Percentiles rank a stretch among this genome's conserved stretches.
Conservation (phyloP, 331 rosid species). For the Prunus yedoensis region DNA sequence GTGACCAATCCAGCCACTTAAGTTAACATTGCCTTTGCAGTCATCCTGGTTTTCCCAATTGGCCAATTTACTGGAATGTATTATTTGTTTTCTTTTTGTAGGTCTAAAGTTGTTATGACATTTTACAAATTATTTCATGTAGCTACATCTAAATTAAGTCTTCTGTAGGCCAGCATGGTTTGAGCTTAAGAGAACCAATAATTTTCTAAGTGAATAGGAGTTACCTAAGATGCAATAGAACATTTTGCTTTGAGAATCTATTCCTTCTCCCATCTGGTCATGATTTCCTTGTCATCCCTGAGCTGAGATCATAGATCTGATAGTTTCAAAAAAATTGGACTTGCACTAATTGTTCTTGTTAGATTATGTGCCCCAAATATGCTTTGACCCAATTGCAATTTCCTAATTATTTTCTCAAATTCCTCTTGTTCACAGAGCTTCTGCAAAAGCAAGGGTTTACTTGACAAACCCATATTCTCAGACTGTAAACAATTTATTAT, state of each 20-base stretch:
- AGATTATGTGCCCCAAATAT: background rate
- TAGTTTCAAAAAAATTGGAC: background rate
- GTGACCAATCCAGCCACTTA: background rate
- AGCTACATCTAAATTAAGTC: background rate
- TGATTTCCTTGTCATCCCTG: background rate
- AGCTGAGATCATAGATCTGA: background rate
- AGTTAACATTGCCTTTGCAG: background rate
- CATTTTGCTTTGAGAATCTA: too few species aligned
- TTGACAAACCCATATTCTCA: too few species aligned
- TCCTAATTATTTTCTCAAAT: too few species aligned
- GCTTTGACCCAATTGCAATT: background rate
- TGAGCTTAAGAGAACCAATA: background rate
- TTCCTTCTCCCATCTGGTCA: background rate
- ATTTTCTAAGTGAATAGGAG: background rate
- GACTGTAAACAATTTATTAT: too few species aligned
- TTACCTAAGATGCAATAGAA: background rate
- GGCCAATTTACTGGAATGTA: background rate
- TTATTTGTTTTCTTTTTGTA: background rate
- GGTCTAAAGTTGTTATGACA: background rate
- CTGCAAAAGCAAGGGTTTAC: too few species aligned
- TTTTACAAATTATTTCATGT: background rate
- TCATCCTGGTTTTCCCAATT: background rate
- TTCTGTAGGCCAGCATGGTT: background rate
- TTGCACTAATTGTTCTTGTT: background rate
- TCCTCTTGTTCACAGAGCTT: too few species aligned